These are phyloP conservation scores for Antrodiella citrinella DNA, from an alignment of 768 basidiomycete species.

Conservation along the genomic window DNA sequence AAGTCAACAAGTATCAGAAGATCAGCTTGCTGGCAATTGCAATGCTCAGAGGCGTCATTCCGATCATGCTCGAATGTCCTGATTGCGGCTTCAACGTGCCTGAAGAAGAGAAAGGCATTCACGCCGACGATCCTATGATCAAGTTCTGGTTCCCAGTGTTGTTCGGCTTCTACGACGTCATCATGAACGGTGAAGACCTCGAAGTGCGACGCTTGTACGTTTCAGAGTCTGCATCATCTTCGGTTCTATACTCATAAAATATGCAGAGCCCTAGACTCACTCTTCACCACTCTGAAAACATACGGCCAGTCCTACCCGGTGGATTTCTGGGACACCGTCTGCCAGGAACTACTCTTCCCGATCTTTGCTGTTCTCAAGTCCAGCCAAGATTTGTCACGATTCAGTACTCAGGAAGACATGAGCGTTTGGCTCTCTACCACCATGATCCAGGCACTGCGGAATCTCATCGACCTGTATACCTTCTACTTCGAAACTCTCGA, in stretches of 20 bases:
- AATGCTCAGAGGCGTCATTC: slow-evolving; percentile 90
- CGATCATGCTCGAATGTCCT: slow-evolving; percentile 80
- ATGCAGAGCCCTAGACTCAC: slow-evolving; percentile 85
- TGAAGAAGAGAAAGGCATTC: slow-evolving; percentile 22
- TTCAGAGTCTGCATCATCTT: slow-evolving; percentile 29
- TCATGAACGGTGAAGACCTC: slow-evolving; percentile 98
- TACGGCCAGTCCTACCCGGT: slow-evolving; percentile 80
- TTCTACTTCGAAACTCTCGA: slow-evolving; percentile 90
- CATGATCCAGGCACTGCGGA: slow-evolving; percentile 95
- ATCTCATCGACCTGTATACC: slow-evolving; percentile 92
- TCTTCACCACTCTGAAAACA: slow-evolving; percentile 89
- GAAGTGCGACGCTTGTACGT: slow-evolving; percentile 88
- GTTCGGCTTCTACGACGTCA: slow-evolving; percentile 98
- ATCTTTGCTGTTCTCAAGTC: slow-evolving; percentile 96
- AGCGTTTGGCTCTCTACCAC: slow-evolving; percentile 99
- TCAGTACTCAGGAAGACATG: slow-evolving; percentile 97
- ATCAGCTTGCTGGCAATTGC: slow-evolving; percentile 94
- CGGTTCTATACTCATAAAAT: no score
- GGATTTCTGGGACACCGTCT: slow-evolving; percentile 97
- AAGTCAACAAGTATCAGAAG: slow-evolving; percentile 98
- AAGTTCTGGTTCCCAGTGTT: slow-evolving; percentile 95
- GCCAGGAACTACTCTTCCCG: slow-evolving; percentile 93
- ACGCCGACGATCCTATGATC: slow-evolving; percentile 81
- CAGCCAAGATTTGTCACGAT: slow-evolving; percentile 84
- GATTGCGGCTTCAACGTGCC: slow-evolving; percentile 45